A percentile compares a stretch with the other conserved stretches of the same genome.
Evolutionary conservation across 805 yeast genomes (phyloP).

Genomic region (Saccharomycopsis fermentans): DNA sequence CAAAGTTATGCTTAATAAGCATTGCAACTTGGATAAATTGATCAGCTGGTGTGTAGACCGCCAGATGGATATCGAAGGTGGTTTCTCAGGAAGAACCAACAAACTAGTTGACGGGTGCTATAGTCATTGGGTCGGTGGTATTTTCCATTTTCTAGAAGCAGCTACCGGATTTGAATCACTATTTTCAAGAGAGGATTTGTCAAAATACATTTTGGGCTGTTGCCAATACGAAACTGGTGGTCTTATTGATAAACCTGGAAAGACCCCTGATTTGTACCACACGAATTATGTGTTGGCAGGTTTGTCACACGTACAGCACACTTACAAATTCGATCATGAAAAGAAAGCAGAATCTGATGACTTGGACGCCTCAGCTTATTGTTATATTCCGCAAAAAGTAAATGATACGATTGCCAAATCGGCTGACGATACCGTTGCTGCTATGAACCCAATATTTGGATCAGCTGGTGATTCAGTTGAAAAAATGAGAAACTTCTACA

Average conservation of each 20-base stretch:
- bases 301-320: conserved; percentile 47
- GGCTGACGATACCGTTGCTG: conserved; percentile 1
- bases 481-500: conserved; percentile 1
- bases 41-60: conserved; percentile 60
- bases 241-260: conserved; percentile 79
- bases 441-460: conserved; percentile 13
- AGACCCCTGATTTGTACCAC: conserved; percentile 76
- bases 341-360: conserved; percentile 14
- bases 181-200: conserved; percentile 48
- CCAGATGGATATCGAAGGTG: conserved; percentile 72
- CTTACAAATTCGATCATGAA: conserved; percentile 23
- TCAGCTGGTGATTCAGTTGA: conserved; percentile 3
- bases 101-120: conserved; percentile 95
- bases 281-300: conserved; percentile 81
- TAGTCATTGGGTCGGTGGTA: conserved; percentile 90
- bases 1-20: conserved; percentile 24
- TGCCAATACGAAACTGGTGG: conserved; percentile 70
- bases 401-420: conserved; percentile 10
- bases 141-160: conserved; percentile 52
- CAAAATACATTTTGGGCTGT: conserved; percentile 60
- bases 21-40: conserved; percentile 39
- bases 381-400: conserved; percentile 22
- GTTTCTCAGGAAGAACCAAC: conserved; percentile 82
- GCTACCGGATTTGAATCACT: conserved; percentile 24
- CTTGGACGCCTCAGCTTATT: conserved; percentile 24